These are phyloP conservation scores for Dictyostelium capitatum DNA, from an alignment of 78 protist species.

Conservation along the genomic window DNA sequence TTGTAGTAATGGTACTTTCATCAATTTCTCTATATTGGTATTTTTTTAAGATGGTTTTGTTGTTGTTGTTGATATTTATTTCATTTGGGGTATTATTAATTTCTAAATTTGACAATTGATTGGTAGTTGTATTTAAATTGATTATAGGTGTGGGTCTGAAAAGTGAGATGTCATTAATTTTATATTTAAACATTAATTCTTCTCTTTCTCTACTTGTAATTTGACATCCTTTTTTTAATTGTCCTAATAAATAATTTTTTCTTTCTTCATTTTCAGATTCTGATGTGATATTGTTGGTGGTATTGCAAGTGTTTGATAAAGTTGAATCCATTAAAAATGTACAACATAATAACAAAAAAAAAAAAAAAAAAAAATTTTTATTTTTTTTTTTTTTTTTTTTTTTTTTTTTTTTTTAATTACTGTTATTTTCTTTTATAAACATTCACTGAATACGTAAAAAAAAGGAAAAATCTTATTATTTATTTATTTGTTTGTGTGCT, in stretches of 20 bases:
- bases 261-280: neutral
- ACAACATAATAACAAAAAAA: neutral
- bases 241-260: slow-evolving; percentile 15
- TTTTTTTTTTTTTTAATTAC: too few relatives aligned
- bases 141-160: neutral
- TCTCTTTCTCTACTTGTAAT: slow-evolving; percentile 67
- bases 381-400: too few relatives aligned
- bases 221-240: slow-evolving; percentile 33
- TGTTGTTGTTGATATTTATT: neutral
- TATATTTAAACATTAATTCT: slow-evolving; percentile 29
- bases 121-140: neutral
- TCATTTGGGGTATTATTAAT: neutral
- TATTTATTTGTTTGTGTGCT: too few relatives aligned
- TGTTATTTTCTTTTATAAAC: too few relatives aligned
- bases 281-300: neutral
- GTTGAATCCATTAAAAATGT: too few relatives aligned
- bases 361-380: too few relatives aligned
- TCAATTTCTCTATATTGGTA: neutral
- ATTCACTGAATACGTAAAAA: too few relatives aligned
- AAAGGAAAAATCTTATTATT: too few relatives aligned
- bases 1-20: neutral
- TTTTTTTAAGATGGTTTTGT: neutral
- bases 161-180: slow-evolving; percentile 12
- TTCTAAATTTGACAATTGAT: neutral
- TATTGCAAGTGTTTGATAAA: neutral